Evolutionary conservation across 805 yeast genomes (phyloP).

Genomic region (Candida coleopterorum): DNA sequence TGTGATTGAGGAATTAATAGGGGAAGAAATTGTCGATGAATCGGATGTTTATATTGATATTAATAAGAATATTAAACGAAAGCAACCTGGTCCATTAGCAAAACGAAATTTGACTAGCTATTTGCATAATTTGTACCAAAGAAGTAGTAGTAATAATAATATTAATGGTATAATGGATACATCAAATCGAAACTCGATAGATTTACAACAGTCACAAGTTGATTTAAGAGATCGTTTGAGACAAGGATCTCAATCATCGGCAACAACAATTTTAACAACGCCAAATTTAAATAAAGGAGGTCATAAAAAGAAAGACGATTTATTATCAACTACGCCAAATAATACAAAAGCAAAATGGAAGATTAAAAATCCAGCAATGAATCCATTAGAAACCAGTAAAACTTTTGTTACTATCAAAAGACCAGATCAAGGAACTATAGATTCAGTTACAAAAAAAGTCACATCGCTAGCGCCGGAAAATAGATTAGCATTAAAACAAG

Average conservation of each 20-base stretch:
- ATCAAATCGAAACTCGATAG: slow-evolving; percentile 43
- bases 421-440: slow-evolving; percentile 31
- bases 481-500: neutral
- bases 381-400: slow-evolving; percentile 63
- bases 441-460: slow-evolving; percentile 10
- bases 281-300: slow-evolving; percentile 4
- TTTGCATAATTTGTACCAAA: slow-evolving; percentile 55
- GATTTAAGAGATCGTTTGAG: slow-evolving; percentile 9
- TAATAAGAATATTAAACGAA: slow-evolving; percentile 77
- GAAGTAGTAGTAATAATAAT: slow-evolving; percentile 6
- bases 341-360: slow-evolving; percentile 28
- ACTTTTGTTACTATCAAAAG: slow-evolving; percentile 66
- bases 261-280: slow-evolving; percentile 5
- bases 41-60: slow-evolving; percentile 91
- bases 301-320: neutral
- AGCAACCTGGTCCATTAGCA: slow-evolving; percentile 69
- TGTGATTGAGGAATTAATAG: slow-evolving; percentile 96
- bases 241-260: slow-evolving; percentile 6
- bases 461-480: slow-evolving; percentile 16
- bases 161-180: too few species aligned
- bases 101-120: slow-evolving; percentile 66
- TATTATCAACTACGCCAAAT: neutral
- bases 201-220: slow-evolving; percentile 13
- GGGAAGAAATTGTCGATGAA: slow-evolving; percentile 96
- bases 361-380: slow-evolving; percentile 63